These are phyloP conservation scores for Vigna mungo DNA, from an alignment of 306 rosid genomes.

Conservation along the genomic window DNA sequence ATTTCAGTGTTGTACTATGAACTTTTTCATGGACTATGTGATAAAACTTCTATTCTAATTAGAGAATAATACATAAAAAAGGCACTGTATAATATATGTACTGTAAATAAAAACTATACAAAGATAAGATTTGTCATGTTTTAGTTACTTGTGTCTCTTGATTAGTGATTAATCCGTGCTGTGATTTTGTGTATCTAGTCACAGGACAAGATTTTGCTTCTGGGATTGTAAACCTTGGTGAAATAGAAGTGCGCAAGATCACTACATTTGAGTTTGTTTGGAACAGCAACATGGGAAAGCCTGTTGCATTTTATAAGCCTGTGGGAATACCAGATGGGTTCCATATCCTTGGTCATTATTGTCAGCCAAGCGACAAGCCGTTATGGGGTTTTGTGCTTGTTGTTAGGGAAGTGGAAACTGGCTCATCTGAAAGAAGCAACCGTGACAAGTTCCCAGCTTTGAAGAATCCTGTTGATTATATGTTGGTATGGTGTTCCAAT, in stretches of 20 bases:
- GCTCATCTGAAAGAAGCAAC: conserved; percentile 40
- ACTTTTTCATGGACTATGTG: background rate
- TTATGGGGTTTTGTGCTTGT: conserved; percentile 75
- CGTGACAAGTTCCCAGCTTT: conserved; percentile 59
- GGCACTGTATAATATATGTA: background rate
- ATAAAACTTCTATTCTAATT: background rate
- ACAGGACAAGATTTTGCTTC: conserved; percentile 80
- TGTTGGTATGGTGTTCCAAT: conserved; percentile 65
- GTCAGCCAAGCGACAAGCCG: conserved; percentile 68
- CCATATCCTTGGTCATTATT: conserved; percentile 78
- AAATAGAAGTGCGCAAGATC: conserved; percentile 69
- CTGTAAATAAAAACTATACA: background rate
- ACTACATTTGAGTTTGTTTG: conserved; percentile 69
- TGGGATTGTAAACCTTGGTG: conserved; percentile 76
- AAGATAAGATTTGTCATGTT: background rate
- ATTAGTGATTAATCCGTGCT: conserved; percentile 8
- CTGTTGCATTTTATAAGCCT: conserved; percentile 73
- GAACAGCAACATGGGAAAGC: conserved; percentile 56
- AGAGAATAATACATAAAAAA: too few relatives aligned
- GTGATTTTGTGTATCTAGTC: conserved; percentile 37
- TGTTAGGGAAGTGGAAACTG: conserved; percentile 62
- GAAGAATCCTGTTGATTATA: conserved; percentile 71
- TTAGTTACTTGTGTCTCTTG: conserved; percentile 1
- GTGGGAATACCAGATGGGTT: conserved; percentile 74
- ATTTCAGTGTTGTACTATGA: background rate